These are phyloP conservation scores for Aristolochia contorta DNA, from an alignment of 164 flowering plant species.

Conservation along the genomic window DNA sequence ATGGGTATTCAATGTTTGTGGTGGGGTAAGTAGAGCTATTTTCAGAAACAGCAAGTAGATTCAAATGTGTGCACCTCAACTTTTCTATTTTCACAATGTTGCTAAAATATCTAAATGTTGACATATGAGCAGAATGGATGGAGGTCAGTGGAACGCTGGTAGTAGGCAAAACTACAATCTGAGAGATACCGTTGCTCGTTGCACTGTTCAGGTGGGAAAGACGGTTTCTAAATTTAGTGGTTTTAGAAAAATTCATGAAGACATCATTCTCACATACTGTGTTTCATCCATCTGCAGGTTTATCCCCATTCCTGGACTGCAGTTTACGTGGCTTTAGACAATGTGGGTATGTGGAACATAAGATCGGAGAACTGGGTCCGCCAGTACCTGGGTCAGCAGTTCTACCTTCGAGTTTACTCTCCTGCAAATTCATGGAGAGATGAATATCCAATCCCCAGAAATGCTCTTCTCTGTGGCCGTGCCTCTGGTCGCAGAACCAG, in stretches of 20 bases:
- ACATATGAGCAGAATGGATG: conserved; percentile 63
- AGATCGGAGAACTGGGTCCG: conserved; percentile 83
- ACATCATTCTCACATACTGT: too few species aligned
- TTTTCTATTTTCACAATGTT: not conserved
- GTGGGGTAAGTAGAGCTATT: conserved; percentile 47
- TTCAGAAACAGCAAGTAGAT: too few species aligned
- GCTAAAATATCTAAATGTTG: conserved; percentile 6
- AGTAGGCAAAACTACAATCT: conserved; percentile 64
- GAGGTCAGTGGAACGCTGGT: conserved; percentile 68
- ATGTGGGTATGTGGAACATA: conserved; percentile 91
- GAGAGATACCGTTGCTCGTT: conserved; percentile 62
- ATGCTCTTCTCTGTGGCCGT: conserved; percentile 72
- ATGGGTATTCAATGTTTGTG: conserved; percentile 68
- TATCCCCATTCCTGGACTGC: conserved; percentile 86
- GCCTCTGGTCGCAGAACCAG: conserved; percentile 50
- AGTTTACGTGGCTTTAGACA: conserved; percentile 72
- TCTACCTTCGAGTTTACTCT: conserved; percentile 73
- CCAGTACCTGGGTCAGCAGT: conserved; percentile 89
- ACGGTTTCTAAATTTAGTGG: not conserved
- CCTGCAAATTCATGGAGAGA: conserved; percentile 75
- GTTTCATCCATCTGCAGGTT: conserved; percentile 34
- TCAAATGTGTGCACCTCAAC: too few species aligned
- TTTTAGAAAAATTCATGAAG: not conserved
- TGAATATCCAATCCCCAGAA: conserved; percentile 68
- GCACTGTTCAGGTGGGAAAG: conserved; percentile 61